Evolutionary conservation across 176 grass and related monocot genomes (phyloP), one percentile per base, ranked within the genome.

Genomic region (Carex kokanica): DNA sequence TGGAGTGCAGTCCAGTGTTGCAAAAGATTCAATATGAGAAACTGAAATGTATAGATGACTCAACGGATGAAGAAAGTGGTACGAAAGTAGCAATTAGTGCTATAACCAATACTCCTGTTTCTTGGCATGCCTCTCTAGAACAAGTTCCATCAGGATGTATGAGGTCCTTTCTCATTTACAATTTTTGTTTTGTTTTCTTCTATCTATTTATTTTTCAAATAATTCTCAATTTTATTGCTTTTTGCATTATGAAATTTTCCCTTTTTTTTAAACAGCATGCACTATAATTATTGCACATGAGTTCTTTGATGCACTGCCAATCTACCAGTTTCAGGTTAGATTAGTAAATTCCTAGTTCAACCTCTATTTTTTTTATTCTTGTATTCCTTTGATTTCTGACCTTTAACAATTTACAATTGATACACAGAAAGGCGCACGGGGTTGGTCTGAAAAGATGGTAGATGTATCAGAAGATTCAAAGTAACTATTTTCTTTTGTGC

Each of bases 91-190:
- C 87, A 80, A 36, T 95, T 85, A 98, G 96, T 84, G 83, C 78
- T 79, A 57, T 98, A 64, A 93, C 89, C 63, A 87, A 87, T 78
- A 78, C 72, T 81, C 83, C 91, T 40, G 83, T 93, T 86, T 74
- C 29, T 67, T 98, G 96, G 96, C 93, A 95, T 84, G 74, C 91
- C 41, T 86, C 91, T 32, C 84, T 98, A 2, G 96, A 95, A 81
- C 93, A 98, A 84, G 93, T 98, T 91, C 96, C 91, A 57, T 89
- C 84, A 83, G 91, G 96, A 98, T 93, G 96, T 98, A 95, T 83
- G 90, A 81, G 5, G 20, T 58, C 81, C 81, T 84, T 82, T 74
- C 70, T 31, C 20, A 61, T 5, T 69, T 84, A 82, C 9, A 78
- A 74, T 24, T 64, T 87, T 92, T 12, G 17, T 9, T 88, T 0